These are phyloP conservation scores for Arachis hypogaea DNA, from an alignment of 306 rosid genomes.

Conservation along the genomic window DNA sequence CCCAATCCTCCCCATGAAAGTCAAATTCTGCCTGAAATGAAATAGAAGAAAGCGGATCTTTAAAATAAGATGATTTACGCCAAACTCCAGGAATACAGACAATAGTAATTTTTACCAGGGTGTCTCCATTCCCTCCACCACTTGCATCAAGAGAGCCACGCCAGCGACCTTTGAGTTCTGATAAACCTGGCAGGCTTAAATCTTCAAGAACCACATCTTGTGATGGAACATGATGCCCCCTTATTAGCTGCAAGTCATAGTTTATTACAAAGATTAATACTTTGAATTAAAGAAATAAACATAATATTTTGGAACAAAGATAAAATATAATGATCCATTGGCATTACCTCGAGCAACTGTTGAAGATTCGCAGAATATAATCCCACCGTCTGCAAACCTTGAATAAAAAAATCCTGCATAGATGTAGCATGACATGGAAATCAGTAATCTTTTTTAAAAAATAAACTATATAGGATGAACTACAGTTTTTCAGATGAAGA, in stretches of 20 bases:
- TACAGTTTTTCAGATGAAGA: conserved; percentile 14
- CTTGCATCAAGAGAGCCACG: conserved; percentile 92
- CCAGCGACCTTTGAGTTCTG: conserved; percentile 88
- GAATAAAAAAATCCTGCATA: conserved; percentile 85
- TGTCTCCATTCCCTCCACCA: conserved; percentile 98
- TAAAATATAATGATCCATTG: conserved; percentile 16
- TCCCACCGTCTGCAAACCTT: conserved; percentile 79
- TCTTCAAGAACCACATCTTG: conserved; percentile 73
- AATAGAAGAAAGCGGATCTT: conserved; percentile 36
- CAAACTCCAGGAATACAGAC: conserved; percentile 36
- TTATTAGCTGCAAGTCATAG: conserved; percentile 61
- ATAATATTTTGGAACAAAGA: conserved; percentile 29
- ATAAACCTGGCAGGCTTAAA: conserved; percentile 76
- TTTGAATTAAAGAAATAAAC: conserved; percentile 22
- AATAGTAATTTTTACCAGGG: conserved; percentile 61
- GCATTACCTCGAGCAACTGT: conserved; percentile 77
- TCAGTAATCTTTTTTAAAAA: conserved; percentile 30
- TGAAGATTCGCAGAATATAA: conserved; percentile 57
- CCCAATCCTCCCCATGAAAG: conserved; percentile 97
- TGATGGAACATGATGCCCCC: conserved; percentile 56
- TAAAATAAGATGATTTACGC: conserved; percentile 39
- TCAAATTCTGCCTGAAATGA: conserved; percentile 84
- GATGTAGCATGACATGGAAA: conserved; percentile 37
- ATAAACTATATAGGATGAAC: conserved; percentile 5
- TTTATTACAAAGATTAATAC: conserved; percentile 12